Evolutionary conservation across 2,329 filamentous ascomycete genomes (phyloP).

Genomic region (Fusarium hostae): DNA sequence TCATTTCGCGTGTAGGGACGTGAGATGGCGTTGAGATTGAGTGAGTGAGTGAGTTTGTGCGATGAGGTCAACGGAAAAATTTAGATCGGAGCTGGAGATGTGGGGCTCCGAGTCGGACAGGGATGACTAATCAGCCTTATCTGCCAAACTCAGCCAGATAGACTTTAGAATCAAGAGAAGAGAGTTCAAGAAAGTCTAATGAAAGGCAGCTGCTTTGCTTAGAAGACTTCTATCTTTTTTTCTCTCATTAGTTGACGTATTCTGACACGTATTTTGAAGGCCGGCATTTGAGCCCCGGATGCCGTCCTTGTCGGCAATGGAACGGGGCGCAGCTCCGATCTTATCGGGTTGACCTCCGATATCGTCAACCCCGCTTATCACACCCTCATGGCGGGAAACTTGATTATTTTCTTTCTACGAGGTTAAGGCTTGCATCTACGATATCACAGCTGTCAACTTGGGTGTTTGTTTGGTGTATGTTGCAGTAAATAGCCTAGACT

Average conservation of each 20-base stretch:
- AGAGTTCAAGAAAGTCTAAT: too few species aligned
- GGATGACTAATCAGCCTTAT: constrained; percentile 3
- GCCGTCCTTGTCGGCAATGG: not conserved
- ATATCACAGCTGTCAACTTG: too few species aligned
- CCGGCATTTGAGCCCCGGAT: not conserved
- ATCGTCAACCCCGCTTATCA: constrained; percentile 3
- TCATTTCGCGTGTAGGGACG: not conserved
- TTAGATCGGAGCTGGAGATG: constrained; percentile 22
- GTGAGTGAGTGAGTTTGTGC: constrained; percentile 5
- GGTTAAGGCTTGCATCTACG: too few species aligned
- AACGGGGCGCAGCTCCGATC: not conserved
- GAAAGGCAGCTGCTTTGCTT: too few species aligned
- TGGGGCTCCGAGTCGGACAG: not conserved
- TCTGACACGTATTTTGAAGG: too few species aligned
- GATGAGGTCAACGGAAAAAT: constrained; percentile 24
- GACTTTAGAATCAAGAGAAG: too few species aligned
- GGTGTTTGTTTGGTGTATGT: too few species aligned
- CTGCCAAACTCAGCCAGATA: not conserved
- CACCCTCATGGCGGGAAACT: not conserved
- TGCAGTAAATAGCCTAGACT: too few species aligned
- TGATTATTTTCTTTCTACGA: too few species aligned
- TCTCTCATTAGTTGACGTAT: too few species aligned
- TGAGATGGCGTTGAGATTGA: not conserved
- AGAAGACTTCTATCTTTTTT: too few species aligned
- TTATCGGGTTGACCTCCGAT: constrained; percentile 6